Conservation (phyloP, 805 yeast species). For the Nakazawaea sp. region DNA sequence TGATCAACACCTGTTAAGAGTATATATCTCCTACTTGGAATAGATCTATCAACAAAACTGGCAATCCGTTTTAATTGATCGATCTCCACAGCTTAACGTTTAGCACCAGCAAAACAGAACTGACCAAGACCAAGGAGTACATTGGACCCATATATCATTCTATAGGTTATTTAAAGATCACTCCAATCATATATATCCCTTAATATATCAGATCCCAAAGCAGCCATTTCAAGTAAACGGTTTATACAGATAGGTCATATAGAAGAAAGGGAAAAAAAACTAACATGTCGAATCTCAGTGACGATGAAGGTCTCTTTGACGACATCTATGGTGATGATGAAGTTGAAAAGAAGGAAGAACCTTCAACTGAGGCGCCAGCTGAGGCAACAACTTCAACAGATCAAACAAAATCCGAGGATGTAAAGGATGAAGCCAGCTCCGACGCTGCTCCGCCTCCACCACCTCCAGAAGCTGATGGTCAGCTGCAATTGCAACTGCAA, state of each 20-base stretch:
- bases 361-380: conserved; percentile 7
- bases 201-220: no score
- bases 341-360: conserved; percentile 14
- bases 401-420: conserved; percentile 14
- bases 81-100: no score
- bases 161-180: no score
- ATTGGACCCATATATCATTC: no score
- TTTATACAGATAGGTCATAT: background rate
- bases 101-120: no score
- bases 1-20: no score
- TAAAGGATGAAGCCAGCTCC: conserved; percentile 11
- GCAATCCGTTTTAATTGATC: no score
- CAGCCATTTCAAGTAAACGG: background rate
- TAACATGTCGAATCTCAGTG: conserved; percentile 64
- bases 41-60: no score
- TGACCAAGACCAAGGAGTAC: no score
- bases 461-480: conserved; percentile 6
- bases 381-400: conserved; percentile 11
- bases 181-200: no score
- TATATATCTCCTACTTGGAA: no score
- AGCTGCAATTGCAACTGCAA: conserved; percentile 8
- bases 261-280: no score
- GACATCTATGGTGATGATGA: conserved; percentile 55
- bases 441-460: conserved; percentile 7
- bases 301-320: conserved; percentile 91